Evolutionary conservation across 2,329 filamentous ascomycete genomes (phyloP).

Genomic region (Sordariomycetes sp.): DNA sequence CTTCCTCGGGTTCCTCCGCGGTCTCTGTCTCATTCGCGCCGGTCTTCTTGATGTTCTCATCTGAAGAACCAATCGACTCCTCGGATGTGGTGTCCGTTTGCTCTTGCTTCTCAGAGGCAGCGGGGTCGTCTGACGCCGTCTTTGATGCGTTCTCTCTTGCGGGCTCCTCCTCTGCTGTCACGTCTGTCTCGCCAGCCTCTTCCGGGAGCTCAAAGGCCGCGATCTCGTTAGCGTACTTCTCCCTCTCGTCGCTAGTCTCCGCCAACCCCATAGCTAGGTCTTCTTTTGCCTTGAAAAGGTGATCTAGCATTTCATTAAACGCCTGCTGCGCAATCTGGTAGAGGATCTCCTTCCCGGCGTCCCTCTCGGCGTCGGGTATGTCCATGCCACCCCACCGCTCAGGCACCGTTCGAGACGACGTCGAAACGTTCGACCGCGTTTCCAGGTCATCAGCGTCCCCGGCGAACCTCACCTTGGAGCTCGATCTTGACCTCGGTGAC

Average conservation of each 20-base stretch:
- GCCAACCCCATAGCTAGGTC: conserved; percentile 60
- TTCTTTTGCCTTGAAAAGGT: conserved; percentile 74
- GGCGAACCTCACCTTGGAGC: conserved; percentile 68
- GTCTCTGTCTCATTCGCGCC: not conserved
- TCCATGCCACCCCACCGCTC: conserved; percentile 74
- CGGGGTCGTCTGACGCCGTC: not conserved
- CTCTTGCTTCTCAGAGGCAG: not conserved
- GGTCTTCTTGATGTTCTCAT: conserved; percentile 4
- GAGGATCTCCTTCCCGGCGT: conserved; percentile 78
- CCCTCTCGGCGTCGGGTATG: conserved; percentile 68
- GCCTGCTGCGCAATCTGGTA: conserved; percentile 88
- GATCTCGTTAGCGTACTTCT: conserved; percentile 40
- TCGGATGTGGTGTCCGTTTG: not conserved
- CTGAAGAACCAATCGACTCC: not conserved
- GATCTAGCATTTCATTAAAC: conserved; percentile 84
- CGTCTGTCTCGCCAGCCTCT: conserved; percentile 8
- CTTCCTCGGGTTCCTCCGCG: not conserved
- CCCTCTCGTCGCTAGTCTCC: conserved; percentile 50
- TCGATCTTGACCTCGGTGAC: conserved; percentile 53
- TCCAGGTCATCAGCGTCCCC: conserved; percentile 61
- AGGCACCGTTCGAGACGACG: conserved; percentile 60
- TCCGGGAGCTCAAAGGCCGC: conserved; percentile 20
- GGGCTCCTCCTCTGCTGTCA: conserved; percentile 16
- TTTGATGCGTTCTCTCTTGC: too few species aligned
- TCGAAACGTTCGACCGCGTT: conserved; percentile 59